phyloP scores from a whole-genome alignment of 2,329 filamentous ascomycete species.

The Neophaeococcomyces aloes region DNA sequence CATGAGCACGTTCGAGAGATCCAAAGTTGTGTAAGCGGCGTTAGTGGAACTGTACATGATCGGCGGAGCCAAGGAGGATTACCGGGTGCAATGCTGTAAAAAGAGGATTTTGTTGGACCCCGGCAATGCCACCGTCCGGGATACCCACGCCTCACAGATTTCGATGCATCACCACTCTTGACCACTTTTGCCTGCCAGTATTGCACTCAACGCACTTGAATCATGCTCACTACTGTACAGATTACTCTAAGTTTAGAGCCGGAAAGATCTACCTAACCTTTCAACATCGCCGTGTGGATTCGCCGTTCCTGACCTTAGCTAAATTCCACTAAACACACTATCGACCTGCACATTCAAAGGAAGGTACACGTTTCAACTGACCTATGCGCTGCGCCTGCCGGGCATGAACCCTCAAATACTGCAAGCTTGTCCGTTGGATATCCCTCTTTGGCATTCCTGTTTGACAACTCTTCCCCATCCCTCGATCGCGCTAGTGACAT shows the following conservation, averaged over 20 bases:
- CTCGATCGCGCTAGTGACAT: not conserved
- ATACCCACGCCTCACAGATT: not conserved
- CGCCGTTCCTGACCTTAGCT: not conserved
- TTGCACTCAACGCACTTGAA: too few relatives aligned
- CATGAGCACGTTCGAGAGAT: too few relatives aligned
- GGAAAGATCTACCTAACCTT: not conserved
- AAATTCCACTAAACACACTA: not conserved
- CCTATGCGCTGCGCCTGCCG: conserved; percentile 2
- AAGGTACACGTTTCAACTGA: conserved; percentile 3
- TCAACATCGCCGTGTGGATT: not conserved
- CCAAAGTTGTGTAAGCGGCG: not conserved
- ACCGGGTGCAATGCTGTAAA: too few relatives aligned
- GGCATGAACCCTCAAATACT: conserved; percentile 3
- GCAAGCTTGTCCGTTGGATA: not conserved
- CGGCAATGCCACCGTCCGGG: conserved; percentile 1
- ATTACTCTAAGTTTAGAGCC: not conserved
- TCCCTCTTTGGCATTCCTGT: conserved; percentile 1
- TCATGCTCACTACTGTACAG: too few relatives aligned
- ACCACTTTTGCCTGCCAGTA: not conserved
- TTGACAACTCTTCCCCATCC: not conserved
- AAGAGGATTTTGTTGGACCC: not conserved
- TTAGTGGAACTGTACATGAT: not conserved
- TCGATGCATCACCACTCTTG: conserved; percentile 1
- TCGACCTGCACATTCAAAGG: not conserved
- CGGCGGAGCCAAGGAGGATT: not conserved